Conservation (phyloP, 495 filamentous ascomycete species). For the Trichocladium uniseriatum region DNA sequence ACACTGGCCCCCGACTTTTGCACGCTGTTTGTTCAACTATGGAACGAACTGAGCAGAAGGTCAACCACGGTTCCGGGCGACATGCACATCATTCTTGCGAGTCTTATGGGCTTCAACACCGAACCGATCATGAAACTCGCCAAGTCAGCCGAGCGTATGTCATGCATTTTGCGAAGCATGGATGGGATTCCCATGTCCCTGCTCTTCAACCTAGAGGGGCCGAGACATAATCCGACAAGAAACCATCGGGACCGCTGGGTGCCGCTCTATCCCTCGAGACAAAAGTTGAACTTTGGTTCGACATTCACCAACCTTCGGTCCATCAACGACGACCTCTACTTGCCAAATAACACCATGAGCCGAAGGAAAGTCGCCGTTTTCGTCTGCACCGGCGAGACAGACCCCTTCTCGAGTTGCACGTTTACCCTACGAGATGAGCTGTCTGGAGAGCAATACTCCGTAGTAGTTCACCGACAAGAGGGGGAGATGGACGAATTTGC, state of each 20-base stretch:
- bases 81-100: conserved; percentile 17
- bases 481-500: conserved; percentile 14
- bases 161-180: conserved; percentile 16
- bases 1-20: conserved; percentile 13
- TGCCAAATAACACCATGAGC: conserved; percentile 19
- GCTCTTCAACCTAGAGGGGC: conserved; percentile 14
- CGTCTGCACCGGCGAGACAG: conserved; percentile 9
- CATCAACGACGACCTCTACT: conserved; percentile 10
- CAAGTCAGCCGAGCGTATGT: conserved; percentile 17
- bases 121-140: conserved; percentile 9
- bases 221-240: conserved; percentile 8
- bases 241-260: conserved; percentile 19
- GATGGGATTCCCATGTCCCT: conserved; percentile 16
- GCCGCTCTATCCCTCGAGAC: conserved; percentile 13
- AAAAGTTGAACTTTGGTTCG: conserved; percentile 9
- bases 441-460: conserved; percentile 9
- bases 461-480: conserved; percentile 12
- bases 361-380: conserved; percentile 13
- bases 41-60: conserved; percentile 20
- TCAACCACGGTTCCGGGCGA: conserved; percentile 13
- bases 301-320: conserved; percentile 13
- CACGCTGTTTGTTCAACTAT: conserved; percentile 16
- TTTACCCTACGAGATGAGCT: conserved; percentile 8
- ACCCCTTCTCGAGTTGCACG: conserved; percentile 8
- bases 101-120: conserved; percentile 15